Base-by-base conservation (phyloP, 306 rosid species). In the Quercus cerris region DNA sequence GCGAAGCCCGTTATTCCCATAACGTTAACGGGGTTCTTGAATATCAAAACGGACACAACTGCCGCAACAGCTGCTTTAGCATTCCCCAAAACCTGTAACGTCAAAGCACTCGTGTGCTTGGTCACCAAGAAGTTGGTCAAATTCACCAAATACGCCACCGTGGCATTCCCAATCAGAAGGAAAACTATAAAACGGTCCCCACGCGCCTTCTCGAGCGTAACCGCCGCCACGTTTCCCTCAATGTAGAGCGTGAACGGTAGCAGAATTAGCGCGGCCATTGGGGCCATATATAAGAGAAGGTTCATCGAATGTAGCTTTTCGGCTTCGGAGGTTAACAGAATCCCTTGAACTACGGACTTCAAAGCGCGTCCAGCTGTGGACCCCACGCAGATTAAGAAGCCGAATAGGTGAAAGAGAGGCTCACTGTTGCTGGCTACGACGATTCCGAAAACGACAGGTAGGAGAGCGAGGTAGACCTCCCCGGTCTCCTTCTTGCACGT, bases 281-380 rank as follows among this genome's bases (percentile, higher is more conserved):
- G 97, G 8, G 98, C 98, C 98, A 94, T 94, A 59, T 92, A 94
- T 6, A 93, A 87, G n/a, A 94, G 84, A 74, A 94, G 51, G 75
- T 94, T 94, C 98, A 94, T 91, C 1, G 98, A 94, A 63, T 94
- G 94, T 31, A 94, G 98, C 88, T 90, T 94, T 86, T 94, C 98
- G 5, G 91, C 88, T 4, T 94, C 99, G 1, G 94, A 89, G 3
- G 97, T 86, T 20, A 94, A 74, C 17, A 94, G 14, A 18, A 94
- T 74, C 67, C 97, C 99, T 81, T 94, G 99, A 20, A 94, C 94
- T 7, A 94, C 99, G 1, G 97, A 90, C 77, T 94, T 94, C 82
- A 94, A 73, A 0, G 99, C 99, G 35, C 99, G 88, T 1, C 97
- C 99, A 0, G 99, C 99, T 0, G 99, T 94, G 1, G 99, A 94